Evolutionary conservation across 495 filamentous ascomycete species (phyloP), one percentile per base, ranked within the genome.

Genomic region (Penicillium angulare): DNA sequence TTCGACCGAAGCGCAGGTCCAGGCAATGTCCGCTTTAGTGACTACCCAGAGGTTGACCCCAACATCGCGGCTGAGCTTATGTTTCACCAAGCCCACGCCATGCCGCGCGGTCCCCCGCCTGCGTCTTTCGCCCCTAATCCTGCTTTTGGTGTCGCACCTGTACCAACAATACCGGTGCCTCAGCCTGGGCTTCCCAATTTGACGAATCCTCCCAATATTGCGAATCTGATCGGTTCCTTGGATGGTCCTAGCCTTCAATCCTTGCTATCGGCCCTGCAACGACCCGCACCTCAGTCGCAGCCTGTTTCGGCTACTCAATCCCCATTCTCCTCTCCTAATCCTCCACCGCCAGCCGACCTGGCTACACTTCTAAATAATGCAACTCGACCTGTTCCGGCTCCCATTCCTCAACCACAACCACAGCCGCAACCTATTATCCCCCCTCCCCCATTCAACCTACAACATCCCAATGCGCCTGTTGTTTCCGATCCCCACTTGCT

Each of bases 31-130:
- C 81, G 79, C 24, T 97, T 86, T 62, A 87, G 92, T 56, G 84
- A 92, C 56, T 98, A 98, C 59, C 79, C 86, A 31, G 82, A 87
- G 55, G 74, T 97, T 3, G 89, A 93, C 5, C 86, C 90, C 0
- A 65, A 74, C 7, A 80, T 89, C 24, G 89, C 86, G 3, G 89
- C 86, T 8, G 87, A 91, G 49, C 80, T 98, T 18, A 88, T 95
- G 42, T 59, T 86, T 21, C 80, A 90, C 29, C 60, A 63, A 51
- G 82, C 88, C 7, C 96, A 90, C 64, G 67, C 82, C n/a, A 72
- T 75, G 47, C 75, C 79, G 29, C 74, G 73, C 17, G 65, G 72
- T 24, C 65, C 64, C 17, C 50, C 69, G 26, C 67, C 75, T 7
- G 65, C 68, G 22, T 74, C 77, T 16, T 77, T 76, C 46, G 59